Conservation (phyloP, 2,329 filamentous ascomycete genomes). For the Escovopsis sp. region DNA sequence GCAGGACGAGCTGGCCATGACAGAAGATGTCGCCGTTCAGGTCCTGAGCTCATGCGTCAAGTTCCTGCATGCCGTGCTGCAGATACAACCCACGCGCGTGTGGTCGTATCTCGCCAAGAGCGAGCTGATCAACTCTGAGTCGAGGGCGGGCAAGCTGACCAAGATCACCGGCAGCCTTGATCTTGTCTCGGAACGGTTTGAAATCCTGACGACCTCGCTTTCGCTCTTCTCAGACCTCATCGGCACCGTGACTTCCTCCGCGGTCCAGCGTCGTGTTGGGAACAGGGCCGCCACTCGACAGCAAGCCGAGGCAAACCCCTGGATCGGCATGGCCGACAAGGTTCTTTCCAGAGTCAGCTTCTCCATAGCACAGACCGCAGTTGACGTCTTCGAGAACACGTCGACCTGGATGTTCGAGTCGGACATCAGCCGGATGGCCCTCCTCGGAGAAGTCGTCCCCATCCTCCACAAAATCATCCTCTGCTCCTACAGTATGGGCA, state of each 20-base stretch:
- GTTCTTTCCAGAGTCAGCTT: constrained; percentile 56
- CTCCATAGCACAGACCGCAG: constrained; percentile 57
- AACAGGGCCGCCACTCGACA: constrained; percentile 32
- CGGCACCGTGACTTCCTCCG: constrained; percentile 56
- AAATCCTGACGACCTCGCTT: constrained; percentile 60
- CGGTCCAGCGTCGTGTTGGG: constrained; percentile 48
- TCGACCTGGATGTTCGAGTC: constrained; percentile 70
- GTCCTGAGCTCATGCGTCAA: constrained; percentile 58
- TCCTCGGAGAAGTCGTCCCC: constrained; percentile 52
- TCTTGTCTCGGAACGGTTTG: constrained; percentile 58
- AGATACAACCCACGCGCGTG: constrained; percentile 64
- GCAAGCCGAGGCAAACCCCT: constrained; percentile 34
- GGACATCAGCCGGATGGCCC: constrained; percentile 49
- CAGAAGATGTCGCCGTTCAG: constrained; percentile 50
- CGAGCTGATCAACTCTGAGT: constrained; percentile 60
- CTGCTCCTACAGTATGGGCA: constrained; percentile 62
- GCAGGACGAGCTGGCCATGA: constrained; percentile 38
- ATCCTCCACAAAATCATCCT: constrained; percentile 57
- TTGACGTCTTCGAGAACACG: constrained; percentile 76
- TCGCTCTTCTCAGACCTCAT: constrained; percentile 61
- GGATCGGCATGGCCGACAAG: constrained; percentile 64
- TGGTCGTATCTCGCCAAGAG: constrained; percentile 84
- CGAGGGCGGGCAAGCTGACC: constrained; percentile 60
- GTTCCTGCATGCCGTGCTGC: constrained; percentile 60
- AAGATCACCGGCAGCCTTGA: constrained; percentile 73